Evolutionary conservation across 2,329 filamentous ascomycete genomes (phyloP).

Genomic region (Colletotrichum gigasporum): DNA sequence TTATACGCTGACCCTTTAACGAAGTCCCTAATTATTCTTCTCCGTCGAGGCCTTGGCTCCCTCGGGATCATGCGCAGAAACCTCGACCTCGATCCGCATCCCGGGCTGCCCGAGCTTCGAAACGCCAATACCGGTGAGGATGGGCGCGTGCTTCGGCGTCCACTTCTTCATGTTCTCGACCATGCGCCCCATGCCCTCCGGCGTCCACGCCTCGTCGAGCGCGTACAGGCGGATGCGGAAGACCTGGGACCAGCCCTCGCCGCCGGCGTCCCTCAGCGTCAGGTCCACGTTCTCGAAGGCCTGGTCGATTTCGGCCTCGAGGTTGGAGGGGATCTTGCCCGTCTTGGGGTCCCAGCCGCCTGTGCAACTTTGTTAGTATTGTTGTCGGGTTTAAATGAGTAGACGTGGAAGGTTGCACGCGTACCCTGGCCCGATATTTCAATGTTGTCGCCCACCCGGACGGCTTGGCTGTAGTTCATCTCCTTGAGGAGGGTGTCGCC

Average conservation of each 20-base stretch:
- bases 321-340: conserved; percentile 37
- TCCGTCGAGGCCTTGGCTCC: no score
- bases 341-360: conserved; percentile 28
- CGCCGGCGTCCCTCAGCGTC: conserved; percentile 53
- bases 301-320: conserved; percentile 48
- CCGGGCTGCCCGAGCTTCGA: conserved; percentile 45
- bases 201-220: conserved; percentile 37
- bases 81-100: conserved; percentile 59
- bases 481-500: conserved; percentile 43
- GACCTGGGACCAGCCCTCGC: conserved; percentile 58
- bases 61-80: conserved; percentile 40
- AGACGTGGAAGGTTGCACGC: neutral
- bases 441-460: conserved; percentile 49
- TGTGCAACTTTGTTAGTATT: neutral
- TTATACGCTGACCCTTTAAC: no score
- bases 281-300: conserved; percentile 60
- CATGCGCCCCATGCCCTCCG: conserved; percentile 41
- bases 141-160: conserved; percentile 51
- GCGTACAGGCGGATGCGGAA: conserved; percentile 49
- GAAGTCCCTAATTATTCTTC: no score
- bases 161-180: conserved; percentile 49
- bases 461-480: conserved; percentile 49
- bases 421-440: conserved; percentile 47
- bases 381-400: neutral
- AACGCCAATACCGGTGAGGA: conserved; percentile 55